phyloP scores from a whole-genome alignment of 768 basidiomycete genomes.

The Suillus plorans region DNA sequence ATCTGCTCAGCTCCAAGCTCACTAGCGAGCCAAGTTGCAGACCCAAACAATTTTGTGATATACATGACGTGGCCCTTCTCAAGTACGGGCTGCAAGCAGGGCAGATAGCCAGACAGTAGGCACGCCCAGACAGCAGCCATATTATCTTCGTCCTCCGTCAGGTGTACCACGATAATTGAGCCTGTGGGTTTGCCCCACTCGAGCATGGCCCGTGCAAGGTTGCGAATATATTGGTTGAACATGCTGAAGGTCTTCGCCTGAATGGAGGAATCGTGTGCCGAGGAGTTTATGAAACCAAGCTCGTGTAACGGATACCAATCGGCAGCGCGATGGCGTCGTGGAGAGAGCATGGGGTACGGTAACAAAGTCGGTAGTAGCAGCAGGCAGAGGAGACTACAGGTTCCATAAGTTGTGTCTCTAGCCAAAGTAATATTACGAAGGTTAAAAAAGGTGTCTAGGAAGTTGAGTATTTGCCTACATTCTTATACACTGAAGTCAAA shows the following conservation, averaged over 20 bases:
- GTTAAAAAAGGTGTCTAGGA: conserved; percentile 2
- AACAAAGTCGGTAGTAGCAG: conserved; percentile 12
- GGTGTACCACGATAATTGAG: conserved; percentile 26
- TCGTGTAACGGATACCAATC: conserved; percentile 22
- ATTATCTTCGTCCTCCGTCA: conserved; percentile 34
- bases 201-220: conserved; percentile 20
- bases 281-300: conserved; percentile 27
- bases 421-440: background rate
- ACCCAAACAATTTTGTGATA: conserved; percentile 28
- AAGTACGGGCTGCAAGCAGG: conserved; percentile 29
- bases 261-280: conserved; percentile 27
- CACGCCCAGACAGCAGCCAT: conserved; percentile 34
- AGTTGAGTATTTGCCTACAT: conserved; percentile 3
- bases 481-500: background rate
- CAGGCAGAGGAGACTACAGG: conserved; percentile 11
- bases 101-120: conserved; percentile 27
- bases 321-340: conserved; percentile 23
- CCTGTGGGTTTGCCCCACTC: conserved; percentile 25
- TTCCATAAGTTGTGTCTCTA: conserved; percentile 11
- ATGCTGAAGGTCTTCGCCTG: conserved; percentile 21
- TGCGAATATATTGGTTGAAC: conserved; percentile 16
- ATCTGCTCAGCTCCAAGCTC: conserved; percentile 27
- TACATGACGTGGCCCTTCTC: conserved; percentile 29
- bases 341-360: conserved; percentile 13
- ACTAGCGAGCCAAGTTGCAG: conserved; percentile 31